Conservation (phyloP, 2,329 filamentous ascomycete species). For the Alternaria gansuensis region DNA sequence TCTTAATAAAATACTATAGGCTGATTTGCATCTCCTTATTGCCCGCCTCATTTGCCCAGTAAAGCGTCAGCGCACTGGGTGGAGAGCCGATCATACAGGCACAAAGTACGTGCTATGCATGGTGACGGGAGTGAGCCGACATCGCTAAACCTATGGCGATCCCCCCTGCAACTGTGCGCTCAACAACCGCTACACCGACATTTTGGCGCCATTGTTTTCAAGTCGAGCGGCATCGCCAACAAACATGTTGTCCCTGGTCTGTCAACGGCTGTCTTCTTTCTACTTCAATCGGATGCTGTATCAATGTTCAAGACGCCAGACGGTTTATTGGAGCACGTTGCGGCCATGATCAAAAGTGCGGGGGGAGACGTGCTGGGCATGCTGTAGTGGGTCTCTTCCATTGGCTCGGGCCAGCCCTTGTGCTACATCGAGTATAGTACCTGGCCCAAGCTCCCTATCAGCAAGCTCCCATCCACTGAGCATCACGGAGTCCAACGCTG, state of each 20-base stretch:
- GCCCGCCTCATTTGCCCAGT: constrained; percentile 23
- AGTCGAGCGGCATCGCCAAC: neutral
- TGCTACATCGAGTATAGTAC: constrained; percentile 11
- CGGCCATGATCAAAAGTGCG: constrained; percentile 22
- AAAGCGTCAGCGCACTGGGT: constrained; percentile 16
- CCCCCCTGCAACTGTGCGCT: constrained; percentile 24
- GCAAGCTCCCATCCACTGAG: constrained; percentile 13
- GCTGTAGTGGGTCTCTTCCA: constrained; percentile 18
- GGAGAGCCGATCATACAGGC: constrained; percentile 35
- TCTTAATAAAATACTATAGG: constrained; percentile 8
- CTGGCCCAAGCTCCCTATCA: constrained; percentile 15
- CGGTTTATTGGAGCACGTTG: constrained; percentile 12
- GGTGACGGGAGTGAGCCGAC: constrained; percentile 25
- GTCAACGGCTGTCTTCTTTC: neutral
- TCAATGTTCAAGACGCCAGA: constrained; percentile 2
- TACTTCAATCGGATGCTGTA: neutral
- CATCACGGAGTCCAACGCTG: constrained; percentile 22
- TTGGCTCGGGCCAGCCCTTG: constrained; percentile 22
- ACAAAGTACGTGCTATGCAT: constrained; percentile 23
- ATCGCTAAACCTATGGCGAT: constrained; percentile 26
- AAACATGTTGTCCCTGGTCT: neutral
- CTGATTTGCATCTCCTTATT: constrained; percentile 18
- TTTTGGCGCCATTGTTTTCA: constrained; percentile 19
- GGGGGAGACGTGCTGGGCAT: constrained; percentile 19
- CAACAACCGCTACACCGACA: constrained; percentile 32